phyloP scores from a whole-genome alignment of 2,329 filamentous ascomycete genomes.

The Ilyonectria sp. region DNA sequence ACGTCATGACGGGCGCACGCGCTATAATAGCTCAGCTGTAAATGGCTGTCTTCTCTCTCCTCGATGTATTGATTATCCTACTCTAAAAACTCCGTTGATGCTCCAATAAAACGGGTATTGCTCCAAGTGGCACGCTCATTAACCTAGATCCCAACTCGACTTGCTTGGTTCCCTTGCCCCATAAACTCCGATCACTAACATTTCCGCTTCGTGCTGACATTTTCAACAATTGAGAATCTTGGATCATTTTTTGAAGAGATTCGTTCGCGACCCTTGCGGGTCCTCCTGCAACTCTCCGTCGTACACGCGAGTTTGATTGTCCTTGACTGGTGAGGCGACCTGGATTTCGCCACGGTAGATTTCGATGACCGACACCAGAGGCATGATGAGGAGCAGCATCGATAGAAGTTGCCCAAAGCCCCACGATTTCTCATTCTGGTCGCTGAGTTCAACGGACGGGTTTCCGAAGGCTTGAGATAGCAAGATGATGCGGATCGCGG shows the following conservation, averaged over 20 bases:
- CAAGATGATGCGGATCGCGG: conserved; percentile 69
- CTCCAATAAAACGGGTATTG: background rate
- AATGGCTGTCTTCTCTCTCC: background rate
- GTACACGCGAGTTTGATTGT: conserved; percentile 56
- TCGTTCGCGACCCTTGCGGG: conserved; percentile 54
- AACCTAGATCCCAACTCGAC: background rate
- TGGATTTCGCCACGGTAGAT: conserved; percentile 66
- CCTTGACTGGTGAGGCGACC: conserved; percentile 59
- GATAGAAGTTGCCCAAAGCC: conserved; percentile 45
- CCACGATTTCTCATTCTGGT: conserved; percentile 44
- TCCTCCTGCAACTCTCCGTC: conserved; percentile 59
- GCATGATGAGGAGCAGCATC: conserved; percentile 44
- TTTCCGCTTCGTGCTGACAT: conserved; percentile 27
- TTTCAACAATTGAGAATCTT: conserved; percentile 53
- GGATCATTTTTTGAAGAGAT: conserved; percentile 53
- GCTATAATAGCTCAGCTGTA: background rate
- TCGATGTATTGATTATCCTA: background rate
- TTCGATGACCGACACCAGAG: conserved; percentile 70
- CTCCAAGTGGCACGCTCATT: background rate
- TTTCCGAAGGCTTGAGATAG: conserved; percentile 71
- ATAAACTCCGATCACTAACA: conserved; percentile 28
- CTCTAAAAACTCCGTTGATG: background rate
- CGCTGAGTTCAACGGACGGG: conserved; percentile 45
- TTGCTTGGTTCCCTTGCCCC: background rate
- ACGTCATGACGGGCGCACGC: background rate